Conservation (phyloP, 371 early-diverging fungal genomes). For the Mucor lusitanicus region DNA sequence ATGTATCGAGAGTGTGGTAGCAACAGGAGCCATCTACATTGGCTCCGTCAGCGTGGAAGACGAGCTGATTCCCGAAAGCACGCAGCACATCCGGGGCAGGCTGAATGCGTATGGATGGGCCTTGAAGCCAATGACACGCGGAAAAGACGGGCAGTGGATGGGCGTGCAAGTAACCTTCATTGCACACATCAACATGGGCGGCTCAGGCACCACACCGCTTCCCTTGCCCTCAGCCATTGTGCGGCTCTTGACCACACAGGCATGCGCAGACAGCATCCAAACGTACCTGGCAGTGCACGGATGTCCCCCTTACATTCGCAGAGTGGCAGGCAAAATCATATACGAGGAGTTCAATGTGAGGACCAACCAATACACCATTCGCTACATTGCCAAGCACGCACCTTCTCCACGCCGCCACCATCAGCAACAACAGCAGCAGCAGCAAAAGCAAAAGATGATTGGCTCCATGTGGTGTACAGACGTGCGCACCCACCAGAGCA, state of each 20-base stretch:
- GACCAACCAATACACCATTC: constrained; percentile 29
- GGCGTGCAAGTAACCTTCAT: constrained; percentile 56
- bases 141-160: constrained; percentile 16
- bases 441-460: background rate
- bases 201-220: constrained; percentile 19
- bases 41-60: constrained; percentile 62
- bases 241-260: constrained; percentile 44
- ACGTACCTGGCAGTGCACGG: constrained; percentile 48
- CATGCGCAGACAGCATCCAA: constrained; percentile 48
- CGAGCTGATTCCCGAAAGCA: constrained; percentile 41
- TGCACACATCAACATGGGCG: constrained; percentile 60
- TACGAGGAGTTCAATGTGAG: constrained; percentile 34
- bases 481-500: constrained; percentile 34
- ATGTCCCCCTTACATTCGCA: constrained; percentile 58
- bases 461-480: constrained; percentile 43
- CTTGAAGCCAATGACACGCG: constrained; percentile 36
- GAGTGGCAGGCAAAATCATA: constrained; percentile 45
- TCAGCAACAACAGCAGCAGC: constrained; percentile 2
- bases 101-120: constrained; percentile 61
- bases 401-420: constrained; percentile 24
- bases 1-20: constrained; percentile 55
- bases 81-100: constrained; percentile 47
- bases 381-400: constrained; percentile 42
- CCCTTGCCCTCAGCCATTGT: constrained; percentile 52
- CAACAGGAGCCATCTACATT: constrained; percentile 52